phyloP scores from a whole-genome alignment of 495 filamentous ascomycete species.

The Aspergillus biplanus region DNA sequence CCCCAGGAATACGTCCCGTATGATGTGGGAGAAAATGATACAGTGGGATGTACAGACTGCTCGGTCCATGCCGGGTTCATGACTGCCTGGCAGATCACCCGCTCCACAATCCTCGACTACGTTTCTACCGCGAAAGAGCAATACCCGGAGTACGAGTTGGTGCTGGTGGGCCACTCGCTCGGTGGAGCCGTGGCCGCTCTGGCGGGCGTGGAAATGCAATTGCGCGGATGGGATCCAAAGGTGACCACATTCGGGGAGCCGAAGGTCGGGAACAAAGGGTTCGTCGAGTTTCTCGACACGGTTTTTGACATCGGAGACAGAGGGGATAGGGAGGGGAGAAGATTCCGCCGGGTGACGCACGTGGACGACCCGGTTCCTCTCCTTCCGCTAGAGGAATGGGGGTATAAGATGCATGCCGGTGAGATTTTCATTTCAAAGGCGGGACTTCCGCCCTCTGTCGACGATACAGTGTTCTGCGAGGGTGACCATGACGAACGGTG shows the following conservation, averaged over 20 bases:
- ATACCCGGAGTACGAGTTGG: slow-evolving; percentile 72
- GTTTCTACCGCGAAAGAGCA: slow-evolving; percentile 54
- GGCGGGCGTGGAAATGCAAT: slow-evolving; percentile 74
- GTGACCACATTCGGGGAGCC: slow-evolving; percentile 96
- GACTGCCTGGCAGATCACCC: slow-evolving; percentile 76
- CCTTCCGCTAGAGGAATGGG: slow-evolving; percentile 84
- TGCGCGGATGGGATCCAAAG: slow-evolving; percentile 67
- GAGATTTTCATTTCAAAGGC: slow-evolving; percentile 83
- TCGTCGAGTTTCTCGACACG: slow-evolving; percentile 68
- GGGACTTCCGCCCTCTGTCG: slow-evolving; percentile 63
- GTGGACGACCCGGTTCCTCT: slow-evolving; percentile 85
- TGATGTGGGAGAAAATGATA: slow-evolving; percentile 20
- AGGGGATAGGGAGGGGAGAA: slow-evolving; percentile 30
- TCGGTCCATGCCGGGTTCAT: slow-evolving; percentile 93
- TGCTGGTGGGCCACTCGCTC: slow-evolving; percentile 86
- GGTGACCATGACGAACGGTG: slow-evolving; percentile 74
- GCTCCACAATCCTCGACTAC: slow-evolving; percentile 62
- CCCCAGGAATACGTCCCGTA: slow-evolving; percentile 93
- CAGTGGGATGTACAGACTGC: slow-evolving; percentile 70
- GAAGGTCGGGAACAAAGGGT: slow-evolving; percentile 73
- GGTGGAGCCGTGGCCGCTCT: slow-evolving; percentile 91
- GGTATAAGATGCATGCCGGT: slow-evolving; percentile 79
- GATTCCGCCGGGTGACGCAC: slow-evolving; percentile 84
- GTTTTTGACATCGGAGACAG: slow-evolving; percentile 57
- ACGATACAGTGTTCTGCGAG: slow-evolving; percentile 70